Conservation (phyloP, 148 eudicot genomes). For the Rhododendron molle region DNA sequence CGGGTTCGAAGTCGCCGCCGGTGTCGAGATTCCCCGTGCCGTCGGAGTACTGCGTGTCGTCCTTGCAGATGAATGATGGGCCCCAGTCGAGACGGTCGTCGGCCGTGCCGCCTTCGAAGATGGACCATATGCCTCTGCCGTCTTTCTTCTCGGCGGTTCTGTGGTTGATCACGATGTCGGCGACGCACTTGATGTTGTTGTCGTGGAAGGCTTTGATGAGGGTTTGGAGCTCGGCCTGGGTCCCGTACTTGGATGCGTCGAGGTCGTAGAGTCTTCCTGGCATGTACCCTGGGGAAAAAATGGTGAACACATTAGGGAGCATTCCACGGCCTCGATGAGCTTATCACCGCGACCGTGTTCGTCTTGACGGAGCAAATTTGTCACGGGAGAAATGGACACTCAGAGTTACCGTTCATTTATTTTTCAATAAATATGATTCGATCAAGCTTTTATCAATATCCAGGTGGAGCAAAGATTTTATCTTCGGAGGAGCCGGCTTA, state of each 20-base stretch:
- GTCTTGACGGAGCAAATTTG: not conserved
- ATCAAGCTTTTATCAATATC: no score
- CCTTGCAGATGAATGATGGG: constrained; percentile 51
- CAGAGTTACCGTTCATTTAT: no score
- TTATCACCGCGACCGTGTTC: no score
- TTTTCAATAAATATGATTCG: no score
- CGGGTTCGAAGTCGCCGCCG: constrained; percentile 33
- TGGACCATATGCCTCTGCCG: constrained; percentile 55
- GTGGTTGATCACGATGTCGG: constrained; percentile 76
- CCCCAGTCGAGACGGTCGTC: constrained; percentile 80
- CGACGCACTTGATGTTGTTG: constrained; percentile 56
- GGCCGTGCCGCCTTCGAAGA: constrained; percentile 68
- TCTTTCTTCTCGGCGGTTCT: constrained; percentile 43
- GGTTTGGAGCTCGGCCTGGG: constrained; percentile 26
- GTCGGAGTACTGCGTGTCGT: constrained; percentile 47
- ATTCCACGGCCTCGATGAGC: no score
- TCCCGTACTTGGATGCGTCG: constrained; percentile 56
- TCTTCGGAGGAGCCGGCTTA: no score
- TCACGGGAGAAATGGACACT: no score
- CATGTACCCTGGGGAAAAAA: constrained; percentile 40
- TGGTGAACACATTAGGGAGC: not conserved
- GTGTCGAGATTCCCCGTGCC: constrained; percentile 65
- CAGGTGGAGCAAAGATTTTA: no score
- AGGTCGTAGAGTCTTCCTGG: constrained; percentile 74
- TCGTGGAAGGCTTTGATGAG: constrained; percentile 39